A percentile compares a stretch with the other conserved stretches of the same genome.
phyloP scores from a whole-genome alignment of 2,329 filamentous ascomycete species.

The Diaporthe sp. region DNA sequence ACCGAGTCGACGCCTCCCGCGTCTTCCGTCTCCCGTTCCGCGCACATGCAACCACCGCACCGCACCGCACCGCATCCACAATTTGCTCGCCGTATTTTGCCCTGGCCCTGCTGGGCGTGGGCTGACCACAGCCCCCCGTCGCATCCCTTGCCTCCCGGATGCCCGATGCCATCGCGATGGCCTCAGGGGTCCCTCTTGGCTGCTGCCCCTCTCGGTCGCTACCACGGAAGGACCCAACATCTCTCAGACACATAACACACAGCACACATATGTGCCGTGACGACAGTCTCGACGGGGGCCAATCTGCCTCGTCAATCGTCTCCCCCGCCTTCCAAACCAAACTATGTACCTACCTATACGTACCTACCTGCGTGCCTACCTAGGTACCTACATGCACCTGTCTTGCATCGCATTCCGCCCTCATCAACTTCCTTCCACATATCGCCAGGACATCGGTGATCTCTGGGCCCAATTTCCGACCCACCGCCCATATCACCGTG shows the following conservation, averaged over 20 bases:
- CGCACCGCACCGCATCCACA: background rate
- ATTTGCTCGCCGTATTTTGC: background rate
- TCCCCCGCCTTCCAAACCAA: constrained; percentile 14
- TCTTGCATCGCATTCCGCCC: constrained; percentile 5
- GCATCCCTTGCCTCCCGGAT: background rate
- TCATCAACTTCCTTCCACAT: constrained; percentile 16
- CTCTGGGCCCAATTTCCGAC: constrained; percentile 22
- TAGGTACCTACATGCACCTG: background rate
- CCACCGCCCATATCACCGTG: constrained; percentile 15
- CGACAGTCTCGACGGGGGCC: constrained; percentile 1
- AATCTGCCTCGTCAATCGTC: constrained; percentile 11
- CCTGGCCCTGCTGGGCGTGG: background rate
- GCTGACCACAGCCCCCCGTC: background rate
- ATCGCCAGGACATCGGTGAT: background rate
- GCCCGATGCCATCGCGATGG: background rate
- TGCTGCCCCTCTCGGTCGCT: constrained; percentile 2
- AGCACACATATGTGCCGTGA: background rate
- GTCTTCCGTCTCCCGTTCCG: constrained; percentile 7
- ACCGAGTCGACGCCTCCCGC: background rate
- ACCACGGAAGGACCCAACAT: background rate
- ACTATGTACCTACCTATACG: background rate
- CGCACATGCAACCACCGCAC: constrained; percentile 1
- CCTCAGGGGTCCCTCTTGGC: constrained; percentile 26
- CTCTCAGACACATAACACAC: background rate
- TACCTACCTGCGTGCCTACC: too few species aligned